These are phyloP conservation scores for Lyophyllum atratum DNA, from an alignment of 768 basidiomycete species.

Conservation along the genomic window DNA sequence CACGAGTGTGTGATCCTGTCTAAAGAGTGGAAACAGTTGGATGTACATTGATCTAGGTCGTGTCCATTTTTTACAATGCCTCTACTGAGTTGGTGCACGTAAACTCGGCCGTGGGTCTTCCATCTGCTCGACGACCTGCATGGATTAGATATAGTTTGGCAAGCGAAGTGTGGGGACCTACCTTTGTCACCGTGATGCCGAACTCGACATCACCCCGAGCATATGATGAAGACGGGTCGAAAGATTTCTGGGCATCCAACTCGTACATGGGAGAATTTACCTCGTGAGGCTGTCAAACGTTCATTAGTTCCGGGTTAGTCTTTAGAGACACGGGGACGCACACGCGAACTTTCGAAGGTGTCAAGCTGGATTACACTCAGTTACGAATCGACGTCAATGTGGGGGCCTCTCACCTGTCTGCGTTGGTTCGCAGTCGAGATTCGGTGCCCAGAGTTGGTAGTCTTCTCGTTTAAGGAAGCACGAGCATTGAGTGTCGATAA, in stretches of 20 bases:
- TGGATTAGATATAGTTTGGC: neutral
- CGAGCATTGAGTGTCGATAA: conserved; percentile 52
- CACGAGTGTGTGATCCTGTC: neutral
- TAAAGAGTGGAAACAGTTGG: neutral
- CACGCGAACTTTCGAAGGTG: conserved; percentile 8
- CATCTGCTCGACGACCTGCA: conserved; percentile 11
- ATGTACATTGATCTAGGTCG: conserved; percentile 9
- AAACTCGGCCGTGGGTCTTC: conserved; percentile 6
- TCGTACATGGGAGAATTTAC: conserved; percentile 7
- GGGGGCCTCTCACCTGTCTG: conserved; percentile 11
- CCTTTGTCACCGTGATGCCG: conserved; percentile 16
- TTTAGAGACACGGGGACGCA: neutral
- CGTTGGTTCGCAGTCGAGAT: conserved; percentile 20
- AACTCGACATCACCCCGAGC: conserved; percentile 6
- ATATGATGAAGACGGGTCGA: conserved; percentile 4
- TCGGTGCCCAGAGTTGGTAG: conserved; percentile 23
- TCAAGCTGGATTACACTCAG: conserved; percentile 7
- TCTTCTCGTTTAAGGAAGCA: conserved; percentile 29
- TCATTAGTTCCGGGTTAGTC: neutral
- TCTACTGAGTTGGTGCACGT: neutral
- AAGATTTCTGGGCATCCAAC: conserved; percentile 6
- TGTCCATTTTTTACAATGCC: conserved; percentile 12
- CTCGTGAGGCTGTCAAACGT: neutral
- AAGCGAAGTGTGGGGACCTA: neutral
- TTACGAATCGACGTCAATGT: neutral